Evolutionary conservation across 2,329 filamentous ascomycete species (phyloP).

Genomic region (Cadophora luteo-olivacea): DNA sequence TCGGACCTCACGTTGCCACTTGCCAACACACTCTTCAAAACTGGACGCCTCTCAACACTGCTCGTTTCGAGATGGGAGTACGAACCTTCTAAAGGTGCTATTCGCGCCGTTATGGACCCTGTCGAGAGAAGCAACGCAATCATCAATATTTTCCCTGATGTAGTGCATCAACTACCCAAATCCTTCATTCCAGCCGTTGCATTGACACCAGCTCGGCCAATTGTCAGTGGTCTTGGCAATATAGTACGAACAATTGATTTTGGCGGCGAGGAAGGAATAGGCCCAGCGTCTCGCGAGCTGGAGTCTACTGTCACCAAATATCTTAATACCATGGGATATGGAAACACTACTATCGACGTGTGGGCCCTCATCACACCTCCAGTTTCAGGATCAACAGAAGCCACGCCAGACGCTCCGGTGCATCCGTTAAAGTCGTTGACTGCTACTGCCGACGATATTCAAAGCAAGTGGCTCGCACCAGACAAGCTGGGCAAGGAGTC

Average conservation of each 20-base stretch:
- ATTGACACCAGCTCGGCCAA: constrained; percentile 65
- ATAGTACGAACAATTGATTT: constrained; percentile 71
- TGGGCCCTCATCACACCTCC: constrained; percentile 75
- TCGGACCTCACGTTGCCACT: constrained; percentile 60
- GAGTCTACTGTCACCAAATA: constrained; percentile 68
- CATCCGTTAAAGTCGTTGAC: neutral
- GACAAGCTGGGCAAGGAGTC: neutral
- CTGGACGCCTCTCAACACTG: constrained; percentile 66
- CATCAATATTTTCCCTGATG: constrained; percentile 25
- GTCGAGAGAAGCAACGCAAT: constrained; percentile 31
- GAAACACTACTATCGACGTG: constrained; percentile 61
- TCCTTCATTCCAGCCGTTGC: constrained; percentile 59
- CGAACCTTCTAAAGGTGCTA: constrained; percentile 8
- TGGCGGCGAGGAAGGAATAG: constrained; percentile 46
- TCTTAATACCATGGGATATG: constrained; percentile 48
- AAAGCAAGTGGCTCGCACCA: neutral
- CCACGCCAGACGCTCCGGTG: neutral
- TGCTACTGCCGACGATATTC: neutral
- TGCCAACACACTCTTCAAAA: constrained; percentile 80
- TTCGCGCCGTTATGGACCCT: constrained; percentile 23
- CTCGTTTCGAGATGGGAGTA: constrained; percentile 51
- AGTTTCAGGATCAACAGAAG: constrained; percentile 24
- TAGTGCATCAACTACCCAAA: constrained; percentile 6
- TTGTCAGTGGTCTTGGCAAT: constrained; percentile 76
- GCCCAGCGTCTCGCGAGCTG: constrained; percentile 74